A percentile compares a stretch with the other conserved stretches of the same genome.
phyloP scores from a whole-genome alignment of 148 eudicot species.

The Diospyros kaki region DNA sequence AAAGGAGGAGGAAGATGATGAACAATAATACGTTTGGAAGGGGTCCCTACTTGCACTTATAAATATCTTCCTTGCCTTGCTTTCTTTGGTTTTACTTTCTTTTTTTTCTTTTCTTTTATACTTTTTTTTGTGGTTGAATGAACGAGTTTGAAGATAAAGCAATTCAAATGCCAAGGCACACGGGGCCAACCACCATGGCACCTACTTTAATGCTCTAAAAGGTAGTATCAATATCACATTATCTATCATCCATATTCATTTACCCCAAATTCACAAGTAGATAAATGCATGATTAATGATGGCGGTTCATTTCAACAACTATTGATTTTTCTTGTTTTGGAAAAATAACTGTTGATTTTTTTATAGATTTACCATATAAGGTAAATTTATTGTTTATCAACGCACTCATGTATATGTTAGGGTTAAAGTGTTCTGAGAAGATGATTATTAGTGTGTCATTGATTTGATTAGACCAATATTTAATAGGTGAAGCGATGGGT shows the following conservation, averaged over 20 bases:
- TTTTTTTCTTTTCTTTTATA: neutral
- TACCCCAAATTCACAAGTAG: neutral
- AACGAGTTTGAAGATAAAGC: constrained; percentile 33
- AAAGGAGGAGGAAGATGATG: constrained; percentile 1
- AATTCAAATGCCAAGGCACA: constrained; percentile 25
- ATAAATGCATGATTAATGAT: neutral
- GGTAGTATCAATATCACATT: neutral
- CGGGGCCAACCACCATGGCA: constrained; percentile 34
- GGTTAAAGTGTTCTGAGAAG: no score
- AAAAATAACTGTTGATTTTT: no score
- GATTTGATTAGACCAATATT: no score
- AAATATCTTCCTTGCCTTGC: constrained; percentile 16
- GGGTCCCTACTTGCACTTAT: constrained; percentile 11
- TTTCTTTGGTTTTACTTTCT: constrained; percentile 12
- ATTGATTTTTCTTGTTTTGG: neutral
- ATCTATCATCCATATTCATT: neutral
- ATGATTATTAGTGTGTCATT: no score
- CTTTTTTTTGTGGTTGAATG: constrained; percentile 33
- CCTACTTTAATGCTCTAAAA: constrained; percentile 36
- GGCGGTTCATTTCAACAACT: neutral
- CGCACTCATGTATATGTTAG: no score
- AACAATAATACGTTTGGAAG: neutral
- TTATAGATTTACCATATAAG: neutral
- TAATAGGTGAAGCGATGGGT: no score
- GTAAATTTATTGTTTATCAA: neutral